A percentile compares a stretch with the other conserved stretches of the same genome.
phyloP scores from a whole-genome alignment of 768 basidiomycete species.

The Suillus discolor region DNA sequence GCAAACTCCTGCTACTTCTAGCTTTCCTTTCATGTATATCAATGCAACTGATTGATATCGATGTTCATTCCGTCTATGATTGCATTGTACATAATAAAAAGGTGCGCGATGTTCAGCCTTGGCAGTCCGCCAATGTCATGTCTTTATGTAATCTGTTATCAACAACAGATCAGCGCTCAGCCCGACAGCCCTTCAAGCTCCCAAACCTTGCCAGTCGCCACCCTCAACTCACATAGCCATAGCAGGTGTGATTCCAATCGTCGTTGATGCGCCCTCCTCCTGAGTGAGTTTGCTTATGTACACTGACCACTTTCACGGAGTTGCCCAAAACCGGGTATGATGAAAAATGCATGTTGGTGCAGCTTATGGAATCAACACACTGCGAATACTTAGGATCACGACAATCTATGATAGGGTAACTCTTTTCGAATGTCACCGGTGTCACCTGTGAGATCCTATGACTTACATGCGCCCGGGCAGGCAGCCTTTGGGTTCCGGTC shows the following conservation, averaged over 20 bases:
- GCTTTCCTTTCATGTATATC: background rate
- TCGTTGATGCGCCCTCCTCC: background rate
- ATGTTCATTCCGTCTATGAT: background rate
- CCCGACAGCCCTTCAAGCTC: too few relatives aligned
- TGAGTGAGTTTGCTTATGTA: background rate
- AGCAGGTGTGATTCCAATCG: too few relatives aligned
- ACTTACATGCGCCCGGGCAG: background rate
- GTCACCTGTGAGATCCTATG: background rate
- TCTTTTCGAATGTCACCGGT: background rate
- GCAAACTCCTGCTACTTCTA: too few relatives aligned
- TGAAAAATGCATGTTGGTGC: background rate
- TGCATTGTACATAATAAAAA: background rate
- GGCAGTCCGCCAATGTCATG: background rate
- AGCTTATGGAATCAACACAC: background rate
- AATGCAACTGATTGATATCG: background rate
- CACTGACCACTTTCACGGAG: background rate
- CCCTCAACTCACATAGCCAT: too few relatives aligned
- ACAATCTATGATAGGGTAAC: background rate
- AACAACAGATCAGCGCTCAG: too few relatives aligned
- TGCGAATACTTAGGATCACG: background rate
- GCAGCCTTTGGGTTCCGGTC: background rate
- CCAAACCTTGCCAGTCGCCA: too few relatives aligned
- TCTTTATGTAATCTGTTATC: slow-evolving; percentile 1
- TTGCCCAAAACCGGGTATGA: background rate
- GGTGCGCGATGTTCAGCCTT: background rate